Conservation (phyloP, 2,329 filamentous ascomycete species). For the Chlorencoelia australis region DNA sequence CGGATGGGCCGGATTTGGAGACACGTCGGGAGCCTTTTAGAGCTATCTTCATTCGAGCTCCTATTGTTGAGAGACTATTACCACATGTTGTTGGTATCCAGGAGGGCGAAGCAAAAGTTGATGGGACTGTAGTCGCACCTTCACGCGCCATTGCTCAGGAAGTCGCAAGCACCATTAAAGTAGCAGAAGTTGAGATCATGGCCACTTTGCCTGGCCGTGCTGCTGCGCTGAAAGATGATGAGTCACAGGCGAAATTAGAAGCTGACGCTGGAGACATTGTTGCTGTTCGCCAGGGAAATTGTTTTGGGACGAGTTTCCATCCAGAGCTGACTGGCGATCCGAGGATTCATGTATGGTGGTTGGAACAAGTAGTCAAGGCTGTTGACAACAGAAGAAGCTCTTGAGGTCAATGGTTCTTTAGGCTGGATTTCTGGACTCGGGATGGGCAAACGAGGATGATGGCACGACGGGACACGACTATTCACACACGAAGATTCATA, state of each 20-base stretch:
- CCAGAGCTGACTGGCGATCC: conserved; percentile 84
- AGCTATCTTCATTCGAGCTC: conserved; percentile 88
- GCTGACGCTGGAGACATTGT: conserved; percentile 62
- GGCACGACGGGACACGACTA: too few species aligned
- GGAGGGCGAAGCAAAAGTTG: conserved; percentile 33
- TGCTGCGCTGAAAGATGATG: conserved; percentile 31
- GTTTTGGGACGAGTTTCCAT: conserved; percentile 92
- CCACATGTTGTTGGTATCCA: conserved; percentile 28
- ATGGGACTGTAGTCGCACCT: conserved; percentile 27
- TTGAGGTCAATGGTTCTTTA: too few species aligned
- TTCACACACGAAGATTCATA: too few species aligned
- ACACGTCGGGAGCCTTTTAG: conserved; percentile 46
- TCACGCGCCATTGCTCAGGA: conserved; percentile 15
- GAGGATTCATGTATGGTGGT: conserved; percentile 90
- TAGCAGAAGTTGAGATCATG: conserved; percentile 37
- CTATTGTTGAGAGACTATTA: conserved; percentile 79
- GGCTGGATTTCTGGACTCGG: too few species aligned
- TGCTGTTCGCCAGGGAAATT: conserved; percentile 81
- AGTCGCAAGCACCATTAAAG: conserved; percentile 14
- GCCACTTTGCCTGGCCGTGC: conserved; percentile 38
- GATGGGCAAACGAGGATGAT: too few species aligned
- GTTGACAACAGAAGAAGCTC: conserved; percentile 15
- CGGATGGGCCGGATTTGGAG: conserved; percentile 20
- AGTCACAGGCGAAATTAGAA: conserved; percentile 29
- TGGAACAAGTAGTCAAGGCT: conserved; percentile 53